Conservation (phyloP, 805 yeast species). For the Ogataea nonfermentans region DNA sequence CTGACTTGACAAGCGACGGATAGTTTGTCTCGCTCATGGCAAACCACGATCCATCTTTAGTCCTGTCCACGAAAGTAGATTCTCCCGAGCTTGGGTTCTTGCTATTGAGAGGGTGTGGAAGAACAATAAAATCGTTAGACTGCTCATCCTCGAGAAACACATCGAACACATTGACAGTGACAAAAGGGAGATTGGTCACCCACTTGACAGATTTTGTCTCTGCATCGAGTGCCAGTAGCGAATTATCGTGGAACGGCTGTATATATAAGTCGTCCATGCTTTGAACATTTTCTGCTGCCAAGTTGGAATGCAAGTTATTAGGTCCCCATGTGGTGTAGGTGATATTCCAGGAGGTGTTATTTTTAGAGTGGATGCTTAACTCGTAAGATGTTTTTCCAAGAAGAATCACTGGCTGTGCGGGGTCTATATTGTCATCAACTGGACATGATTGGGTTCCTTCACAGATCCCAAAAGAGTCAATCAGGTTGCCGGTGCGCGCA, state of each 20-base stretch:
- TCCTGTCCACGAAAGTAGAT: constrained; percentile 66
- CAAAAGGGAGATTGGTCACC: constrained; percentile 70
- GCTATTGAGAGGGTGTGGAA: constrained; percentile 65
- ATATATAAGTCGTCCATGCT: constrained; percentile 75
- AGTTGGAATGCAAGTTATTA: constrained; percentile 67
- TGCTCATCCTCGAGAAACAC: constrained; percentile 41
- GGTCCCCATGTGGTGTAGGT: constrained; percentile 91
- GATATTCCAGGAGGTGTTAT: constrained; percentile 76
- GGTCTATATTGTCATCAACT: constrained; percentile 14
- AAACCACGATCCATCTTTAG: constrained; percentile 71
- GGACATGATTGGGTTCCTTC: constrained; percentile 13
- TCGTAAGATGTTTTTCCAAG: constrained; percentile 74
- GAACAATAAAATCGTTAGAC: constrained; percentile 42
- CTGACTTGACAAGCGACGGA: constrained; percentile 78
- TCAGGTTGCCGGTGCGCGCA: constrained; percentile 68
- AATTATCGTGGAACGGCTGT: constrained; percentile 79
- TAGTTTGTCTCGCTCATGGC: constrained; percentile 77
- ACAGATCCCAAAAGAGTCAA: constrained; percentile 55
- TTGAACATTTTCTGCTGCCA: constrained; percentile 46
- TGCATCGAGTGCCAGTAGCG: constrained; percentile 72
- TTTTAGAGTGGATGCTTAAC: constrained; percentile 70
- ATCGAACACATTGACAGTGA: constrained; percentile 79
- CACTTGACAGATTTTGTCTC: constrained; percentile 72
- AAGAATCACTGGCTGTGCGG: constrained; percentile 39
- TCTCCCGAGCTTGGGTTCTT: constrained; percentile 9